These are phyloP conservation scores for Trifolium fragiferum DNA, from an alignment of 306 rosid genomes.

Conservation along the genomic window DNA sequence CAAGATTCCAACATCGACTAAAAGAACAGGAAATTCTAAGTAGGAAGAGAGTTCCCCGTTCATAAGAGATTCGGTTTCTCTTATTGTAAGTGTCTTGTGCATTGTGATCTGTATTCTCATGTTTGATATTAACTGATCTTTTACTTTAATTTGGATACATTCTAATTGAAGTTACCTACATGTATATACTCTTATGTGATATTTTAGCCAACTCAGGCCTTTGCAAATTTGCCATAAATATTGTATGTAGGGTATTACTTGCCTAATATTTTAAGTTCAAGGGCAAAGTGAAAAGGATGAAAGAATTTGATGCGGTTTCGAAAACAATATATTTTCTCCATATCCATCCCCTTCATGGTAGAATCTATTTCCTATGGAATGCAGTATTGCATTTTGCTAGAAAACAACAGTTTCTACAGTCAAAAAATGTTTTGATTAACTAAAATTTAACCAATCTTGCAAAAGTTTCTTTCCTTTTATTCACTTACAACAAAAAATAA, in stretches of 20 bases:
- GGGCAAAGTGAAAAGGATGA: conserved; percentile 25
- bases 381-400: neutral
- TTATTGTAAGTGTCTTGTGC: conserved; percentile 29
- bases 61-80: conserved; percentile 48
- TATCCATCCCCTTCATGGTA: too few relatives aligned
- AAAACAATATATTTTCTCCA: neutral
- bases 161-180: conserved; percentile 40
- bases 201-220: conserved; percentile 35
- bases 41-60: conserved; percentile 89
- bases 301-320: neutral
- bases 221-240: conserved; percentile 35
- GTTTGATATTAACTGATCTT: conserved; percentile 40
- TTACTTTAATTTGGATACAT: conserved; percentile 41
- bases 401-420: neutral
- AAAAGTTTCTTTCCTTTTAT: neutral
- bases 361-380: too few relatives aligned
- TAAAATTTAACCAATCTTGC: neutral
- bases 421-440: too few relatives aligned
- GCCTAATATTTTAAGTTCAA: conserved; percentile 26
- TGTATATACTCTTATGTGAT: conserved; percentile 50
- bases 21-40: conserved; percentile 93
- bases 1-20: conserved; percentile 94
- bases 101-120: conserved; percentile 30
- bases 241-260: conserved; percentile 26
- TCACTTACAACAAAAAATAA: too few relatives aligned